phyloP scores from a whole-genome alignment of 1,139 yeast genomes.

The Candida glucosophila region DNA sequence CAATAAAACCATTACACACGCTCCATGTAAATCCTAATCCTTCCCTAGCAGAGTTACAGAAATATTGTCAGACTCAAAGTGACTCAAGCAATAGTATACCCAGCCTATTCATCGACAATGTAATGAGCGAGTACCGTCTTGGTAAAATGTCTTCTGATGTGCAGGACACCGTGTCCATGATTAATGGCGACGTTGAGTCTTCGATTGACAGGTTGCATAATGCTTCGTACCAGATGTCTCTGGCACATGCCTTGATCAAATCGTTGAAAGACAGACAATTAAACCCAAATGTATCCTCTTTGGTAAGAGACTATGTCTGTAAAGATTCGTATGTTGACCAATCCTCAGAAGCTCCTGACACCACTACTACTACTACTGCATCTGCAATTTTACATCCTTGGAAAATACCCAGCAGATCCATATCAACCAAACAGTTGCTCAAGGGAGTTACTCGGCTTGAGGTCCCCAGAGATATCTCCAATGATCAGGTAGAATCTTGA shows the following conservation, averaged over 20 bases:
- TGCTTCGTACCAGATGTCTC: conserved; percentile 14
- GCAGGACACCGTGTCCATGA: too few species aligned
- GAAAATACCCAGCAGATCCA: too few species aligned
- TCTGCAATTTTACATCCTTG: too few species aligned
- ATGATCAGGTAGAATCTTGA: too few species aligned
- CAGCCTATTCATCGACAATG: too few species aligned
- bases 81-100: too few species aligned
- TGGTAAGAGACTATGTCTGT: conserved; percentile 13
- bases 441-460: conserved; percentile 12
- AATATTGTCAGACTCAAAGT: conserved; percentile 7
- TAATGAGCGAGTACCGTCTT: conserved; percentile 6
- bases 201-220: conserved; percentile 16
- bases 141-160: too few species aligned
- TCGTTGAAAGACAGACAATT: conserved; percentile 9
- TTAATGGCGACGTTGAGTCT: conserved; percentile 14
- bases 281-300: conserved; percentile 10
- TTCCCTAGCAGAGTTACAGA: conserved; percentile 5
- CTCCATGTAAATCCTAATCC: conserved; percentile 7
- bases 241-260: conserved; percentile 14
- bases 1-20: conserved; percentile 12
- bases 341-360: too few species aligned
- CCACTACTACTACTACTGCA: too few species aligned
- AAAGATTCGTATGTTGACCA: conserved; percentile 5
- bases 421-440: conserved; percentile 13
- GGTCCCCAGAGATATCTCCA: too few species aligned